A percentile compares a stretch with the other conserved stretches of the same genome.
Evolutionary conservation across 495 filamentous ascomycete genomes (phyloP).

Genomic region (Xylaria palmicola): DNA sequence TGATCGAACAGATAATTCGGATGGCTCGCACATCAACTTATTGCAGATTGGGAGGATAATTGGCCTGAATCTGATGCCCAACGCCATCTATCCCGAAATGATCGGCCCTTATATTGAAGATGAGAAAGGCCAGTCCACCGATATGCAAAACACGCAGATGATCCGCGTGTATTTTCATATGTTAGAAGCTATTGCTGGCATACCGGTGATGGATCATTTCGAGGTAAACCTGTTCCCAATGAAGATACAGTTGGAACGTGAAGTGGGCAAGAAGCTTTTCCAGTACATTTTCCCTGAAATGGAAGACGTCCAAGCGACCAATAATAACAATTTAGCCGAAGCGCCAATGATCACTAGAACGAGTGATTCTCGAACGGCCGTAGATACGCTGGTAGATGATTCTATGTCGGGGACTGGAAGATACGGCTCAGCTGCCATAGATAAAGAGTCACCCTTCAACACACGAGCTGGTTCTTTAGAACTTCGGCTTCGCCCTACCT

Average conservation of each 20-base stretch:
- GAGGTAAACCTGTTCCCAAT: slow-evolving; percentile 92
- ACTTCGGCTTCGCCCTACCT: slow-evolving; percentile 73
- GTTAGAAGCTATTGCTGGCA: slow-evolving; percentile 96
- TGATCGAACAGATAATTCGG: slow-evolving; percentile 91
- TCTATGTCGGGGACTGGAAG: slow-evolving; percentile 30
- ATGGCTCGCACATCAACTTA: slow-evolving; percentile 91
- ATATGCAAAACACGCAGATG: slow-evolving; percentile 65
- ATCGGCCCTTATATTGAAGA: slow-evolving; percentile 82
- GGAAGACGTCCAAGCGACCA: slow-evolving; percentile 50
- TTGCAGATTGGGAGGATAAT: slow-evolving; percentile 81
- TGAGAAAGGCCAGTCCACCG: slow-evolving; percentile 47
- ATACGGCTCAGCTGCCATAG: slow-evolving; percentile 30
- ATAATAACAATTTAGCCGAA: slow-evolving; percentile 55
- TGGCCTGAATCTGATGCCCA: slow-evolving; percentile 82
- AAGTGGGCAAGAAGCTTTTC: slow-evolving; percentile 90
- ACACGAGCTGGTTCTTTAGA: slow-evolving; percentile 69
- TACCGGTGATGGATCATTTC: slow-evolving; percentile 95
- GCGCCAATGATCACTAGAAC: slow-evolving; percentile 84
- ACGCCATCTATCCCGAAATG: slow-evolving; percentile 94
- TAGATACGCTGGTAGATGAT: slow-evolving; percentile 54
- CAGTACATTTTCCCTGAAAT: slow-evolving; percentile 94
- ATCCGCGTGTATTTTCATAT: slow-evolving; percentile 94
- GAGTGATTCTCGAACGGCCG: slow-evolving; percentile 64
- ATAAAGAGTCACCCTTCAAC: slow-evolving; percentile 41
- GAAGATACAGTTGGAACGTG: slow-evolving; percentile 89